Evolutionary conservation across 495 filamentous ascomycete genomes (phyloP).

Genomic region (Penicillium flavigenum): DNA sequence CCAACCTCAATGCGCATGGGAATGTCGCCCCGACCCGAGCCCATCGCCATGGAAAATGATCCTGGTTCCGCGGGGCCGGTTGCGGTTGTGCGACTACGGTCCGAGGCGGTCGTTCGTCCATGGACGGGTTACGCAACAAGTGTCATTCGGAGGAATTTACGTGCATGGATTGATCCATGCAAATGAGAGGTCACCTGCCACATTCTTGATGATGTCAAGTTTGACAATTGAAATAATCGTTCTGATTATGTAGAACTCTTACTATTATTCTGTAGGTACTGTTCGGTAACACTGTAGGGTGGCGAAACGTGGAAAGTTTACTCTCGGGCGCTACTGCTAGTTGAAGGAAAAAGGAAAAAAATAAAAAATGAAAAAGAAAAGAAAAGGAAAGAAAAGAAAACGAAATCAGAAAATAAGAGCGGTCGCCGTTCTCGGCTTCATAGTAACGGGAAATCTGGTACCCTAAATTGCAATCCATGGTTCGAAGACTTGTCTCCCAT

Average conservation of each 20-base stretch:
- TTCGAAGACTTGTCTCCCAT: neutral
- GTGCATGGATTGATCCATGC: conserved; percentile 21
- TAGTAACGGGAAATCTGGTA: conserved; percentile 14
- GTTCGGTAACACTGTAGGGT: conserved; percentile 2
- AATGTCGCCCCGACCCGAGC: conserved; percentile 32
- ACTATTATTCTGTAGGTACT: neutral
- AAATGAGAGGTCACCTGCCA: conserved; percentile 12
- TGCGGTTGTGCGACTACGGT: conserved; percentile 35
- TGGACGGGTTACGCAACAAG: conserved; percentile 17
- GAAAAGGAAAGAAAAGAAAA: neutral
- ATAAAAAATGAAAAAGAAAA: neutral
- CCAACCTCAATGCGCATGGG: conserved; percentile 5
- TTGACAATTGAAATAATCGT: neutral
- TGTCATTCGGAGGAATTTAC: conserved; percentile 22
- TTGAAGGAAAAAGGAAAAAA: neutral
- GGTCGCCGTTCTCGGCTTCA: conserved; percentile 17
- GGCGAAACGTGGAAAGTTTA: conserved; percentile 6
- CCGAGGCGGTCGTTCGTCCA: conserved; percentile 26
- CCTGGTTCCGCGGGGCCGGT: conserved; percentile 37
- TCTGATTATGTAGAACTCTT: neutral
- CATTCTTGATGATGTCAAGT: conserved; percentile 18
- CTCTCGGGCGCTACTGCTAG: conserved; percentile 7
- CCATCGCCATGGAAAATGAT: conserved; percentile 32
- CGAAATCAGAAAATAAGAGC: conserved; percentile 1
- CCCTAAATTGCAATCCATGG: conserved; percentile 9